A percentile compares a stretch with the other conserved stretches of the same genome.
Evolutionary conservation across 257 asterid genomes (phyloP).

Genomic region (Nyctanthes arbortristis): DNA sequence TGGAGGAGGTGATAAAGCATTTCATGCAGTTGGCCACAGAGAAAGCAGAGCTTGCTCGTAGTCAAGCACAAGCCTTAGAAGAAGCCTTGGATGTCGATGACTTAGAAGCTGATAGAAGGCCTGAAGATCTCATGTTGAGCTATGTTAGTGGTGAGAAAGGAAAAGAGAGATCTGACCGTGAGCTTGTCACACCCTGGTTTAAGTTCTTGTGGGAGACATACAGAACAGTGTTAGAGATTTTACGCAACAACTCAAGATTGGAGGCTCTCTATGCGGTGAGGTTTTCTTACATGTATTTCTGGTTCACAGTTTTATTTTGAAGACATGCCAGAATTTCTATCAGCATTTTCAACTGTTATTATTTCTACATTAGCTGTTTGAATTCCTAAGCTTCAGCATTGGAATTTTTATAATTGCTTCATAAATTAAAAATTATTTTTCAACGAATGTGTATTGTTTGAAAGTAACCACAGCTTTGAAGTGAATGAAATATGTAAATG

Average conservation of each 20-base stretch:
- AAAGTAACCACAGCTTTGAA: neutral
- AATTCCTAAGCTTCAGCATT: neutral
- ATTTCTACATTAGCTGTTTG: neutral
- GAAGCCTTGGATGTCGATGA: constrained; percentile 92
- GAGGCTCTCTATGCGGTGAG: constrained; percentile 75
- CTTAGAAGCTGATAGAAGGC: constrained; percentile 90
- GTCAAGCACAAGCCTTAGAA: constrained; percentile 78
- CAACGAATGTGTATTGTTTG: neutral
- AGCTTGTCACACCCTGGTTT: constrained; percentile 86
- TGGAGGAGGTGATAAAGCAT: constrained; percentile 95
- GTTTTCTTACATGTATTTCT: neutral
- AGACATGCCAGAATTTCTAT: neutral
- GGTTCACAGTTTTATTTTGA: neutral
- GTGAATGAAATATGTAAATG: neutral
- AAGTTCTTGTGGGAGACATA: constrained; percentile 91
- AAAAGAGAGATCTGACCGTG: constrained; percentile 93
- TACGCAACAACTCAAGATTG: constrained; percentile 75
- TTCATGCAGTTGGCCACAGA: constrained; percentile 93
- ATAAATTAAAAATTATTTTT: neutral
- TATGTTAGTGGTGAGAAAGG: constrained; percentile 98
- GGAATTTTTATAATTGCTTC: neutral
- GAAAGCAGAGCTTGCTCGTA: constrained; percentile 84
- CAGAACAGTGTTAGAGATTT: constrained; percentile 72
- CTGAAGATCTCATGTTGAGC: constrained; percentile 95
- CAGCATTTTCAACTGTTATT: neutral